phyloP scores from a whole-genome alignment of 192 early-diverging fungal species.

The Podila epicladia region DNA sequence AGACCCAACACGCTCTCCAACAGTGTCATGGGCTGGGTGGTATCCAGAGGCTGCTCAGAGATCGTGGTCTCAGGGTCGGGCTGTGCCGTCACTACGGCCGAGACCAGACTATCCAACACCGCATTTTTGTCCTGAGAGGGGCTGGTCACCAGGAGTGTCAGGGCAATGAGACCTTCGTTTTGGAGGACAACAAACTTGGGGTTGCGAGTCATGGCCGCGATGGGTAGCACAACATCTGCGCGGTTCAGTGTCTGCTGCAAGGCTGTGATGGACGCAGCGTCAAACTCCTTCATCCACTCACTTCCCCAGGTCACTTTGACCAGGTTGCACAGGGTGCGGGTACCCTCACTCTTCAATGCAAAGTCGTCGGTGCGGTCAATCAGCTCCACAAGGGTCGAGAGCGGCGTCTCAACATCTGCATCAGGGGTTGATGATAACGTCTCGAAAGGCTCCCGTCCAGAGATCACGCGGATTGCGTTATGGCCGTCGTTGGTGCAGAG shows the following conservation, averaged over 20 bases:
- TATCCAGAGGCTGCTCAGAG: conserved; percentile 14
- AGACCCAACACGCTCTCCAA: conserved; percentile 53
- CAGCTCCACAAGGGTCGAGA: conserved; percentile 50
- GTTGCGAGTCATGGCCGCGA: conserved; percentile 57
- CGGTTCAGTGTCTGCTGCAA: conserved; percentile 54
- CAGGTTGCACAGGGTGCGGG: conserved; percentile 59
- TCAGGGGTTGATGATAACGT: conserved; percentile 27
- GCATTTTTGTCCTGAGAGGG: conserved; percentile 36
- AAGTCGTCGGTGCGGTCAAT: conserved; percentile 61
- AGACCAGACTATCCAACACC: conserved; percentile 27
- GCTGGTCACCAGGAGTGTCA: conserved; percentile 59
- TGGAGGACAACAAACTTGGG: conserved; percentile 65
- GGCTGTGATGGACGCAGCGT: conserved; percentile 22
- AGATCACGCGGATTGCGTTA: conserved; percentile 29
- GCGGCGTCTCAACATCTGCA: conserved; percentile 30
- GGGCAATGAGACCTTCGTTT: conserved; percentile 65
- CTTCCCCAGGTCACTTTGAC: conserved; percentile 61
- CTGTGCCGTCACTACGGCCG: conserved; percentile 1
- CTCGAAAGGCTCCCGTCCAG: conserved; percentile 46
- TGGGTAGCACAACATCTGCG: conserved; percentile 40
- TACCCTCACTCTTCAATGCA: conserved; percentile 62
- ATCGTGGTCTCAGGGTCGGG: conserved; percentile 8
- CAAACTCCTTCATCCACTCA: conserved; percentile 45
- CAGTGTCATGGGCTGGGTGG: conserved; percentile 30
- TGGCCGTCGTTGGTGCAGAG: conserved; percentile 55